Evolutionary conservation across 164 flowering plant species (phyloP), one percentile per base, ranked within the genome.

Genomic region (Chimonanthus praecox): DNA sequence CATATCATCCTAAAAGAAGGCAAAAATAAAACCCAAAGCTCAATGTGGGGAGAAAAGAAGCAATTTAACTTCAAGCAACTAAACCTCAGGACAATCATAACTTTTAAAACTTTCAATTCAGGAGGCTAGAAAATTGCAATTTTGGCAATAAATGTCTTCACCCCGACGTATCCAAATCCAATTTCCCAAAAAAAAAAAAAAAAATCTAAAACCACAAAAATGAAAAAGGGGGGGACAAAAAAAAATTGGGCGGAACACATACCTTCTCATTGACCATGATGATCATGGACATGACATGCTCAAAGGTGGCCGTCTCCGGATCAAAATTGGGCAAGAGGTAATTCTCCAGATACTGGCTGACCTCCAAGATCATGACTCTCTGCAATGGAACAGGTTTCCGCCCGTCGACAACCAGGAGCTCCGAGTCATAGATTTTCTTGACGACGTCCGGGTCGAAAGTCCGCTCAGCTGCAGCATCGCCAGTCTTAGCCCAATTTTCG

Each of bases 251-350:
- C 69, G 18, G 16, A 48, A 20, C 9, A 0, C 49, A 54, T 80
- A 91, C 97, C 98, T 95, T 96, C 84, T 96, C 98, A 73, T 96
- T 96, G 71, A 96, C 80, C 98, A 96, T 94, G 62, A 96, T 86
- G 16, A 96, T 88, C 92, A 96, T 94, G 2, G 97, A 90, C 97
- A 96, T 93, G 3, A 96, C 89, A 79, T 94, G 99, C 91, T 96
- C 98, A 73, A 92, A 96, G 1, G 89, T 77, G 2, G 99, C 86
- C 0, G 84, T 85, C 63, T 85, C 88, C 0, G 95, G 83, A 71
- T 88, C 90, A 58, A 95, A 95, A 84, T 93, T 84, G 1, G 98
- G 98, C 98, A 92, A 93, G 21, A 96, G 81, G 74, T 94, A 96
- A 68, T 94, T 94, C 89, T 94, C 98, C 84, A 94, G 78, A 71